Evolutionary conservation across 148 eudicot genomes (phyloP).

Genomic region (Chenopodium suecicum): DNA sequence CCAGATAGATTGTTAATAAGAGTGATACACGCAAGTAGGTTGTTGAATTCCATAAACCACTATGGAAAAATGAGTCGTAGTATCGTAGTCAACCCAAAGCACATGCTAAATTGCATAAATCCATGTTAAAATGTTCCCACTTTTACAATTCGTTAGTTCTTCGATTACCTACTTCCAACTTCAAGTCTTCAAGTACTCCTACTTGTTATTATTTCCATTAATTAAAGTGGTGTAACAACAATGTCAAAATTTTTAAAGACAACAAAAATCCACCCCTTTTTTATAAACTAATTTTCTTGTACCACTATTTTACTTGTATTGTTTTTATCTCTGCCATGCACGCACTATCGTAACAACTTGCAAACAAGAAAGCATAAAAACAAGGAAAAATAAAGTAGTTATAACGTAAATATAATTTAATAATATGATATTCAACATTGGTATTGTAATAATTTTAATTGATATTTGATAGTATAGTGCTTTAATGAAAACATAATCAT

Average conservation of each 20-base stretch:
- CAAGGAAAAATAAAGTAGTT: no score
- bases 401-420: no score
- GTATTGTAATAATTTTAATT: no score
- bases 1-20: neutral
- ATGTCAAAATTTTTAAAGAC: conserved; percentile 1
- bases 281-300: neutral
- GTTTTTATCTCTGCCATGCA: neutral
- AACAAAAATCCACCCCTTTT: neutral
- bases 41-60: conserved; percentile 12
- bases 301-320: neutral
- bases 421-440: no score
- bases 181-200: no score
- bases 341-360: neutral
- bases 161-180: no score
- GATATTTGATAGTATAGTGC: no score
- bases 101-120: conserved; percentile 6
- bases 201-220: neutral
- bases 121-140: conserved; percentile 8
- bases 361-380: neutral
- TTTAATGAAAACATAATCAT: no score
- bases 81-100: conserved; percentile 15
- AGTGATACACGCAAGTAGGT: neutral
- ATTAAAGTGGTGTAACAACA: conserved; percentile 1
- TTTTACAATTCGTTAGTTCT: conserved; percentile 8
- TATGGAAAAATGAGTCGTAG: neutral